Conservation (phyloP, 176 grass and related monocot genomes). For the Alloteropsis semialata region DNA sequence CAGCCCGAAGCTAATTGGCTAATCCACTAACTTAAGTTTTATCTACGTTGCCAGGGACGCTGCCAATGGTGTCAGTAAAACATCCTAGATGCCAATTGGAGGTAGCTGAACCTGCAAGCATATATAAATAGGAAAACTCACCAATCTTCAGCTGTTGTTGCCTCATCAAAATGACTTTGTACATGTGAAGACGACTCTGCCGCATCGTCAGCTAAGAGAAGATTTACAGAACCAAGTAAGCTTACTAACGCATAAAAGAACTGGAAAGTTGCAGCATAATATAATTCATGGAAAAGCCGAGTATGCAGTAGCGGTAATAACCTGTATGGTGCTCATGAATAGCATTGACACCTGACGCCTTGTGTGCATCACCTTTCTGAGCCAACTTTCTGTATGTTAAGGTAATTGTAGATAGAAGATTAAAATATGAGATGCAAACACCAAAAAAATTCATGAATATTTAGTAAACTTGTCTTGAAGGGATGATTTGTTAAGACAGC, state of each 20-base stretch:
- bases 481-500: too few relatives aligned
- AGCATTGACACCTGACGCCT: not conserved
- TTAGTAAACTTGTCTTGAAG: not conserved
- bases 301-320: not conserved
- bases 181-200: not conserved
- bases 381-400: not conserved
- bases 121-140: constrained; percentile 30
- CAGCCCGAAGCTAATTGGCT: too few relatives aligned
- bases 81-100: not conserved
- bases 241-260: not conserved
- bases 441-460: too few relatives aligned
- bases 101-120: constrained; percentile 6
- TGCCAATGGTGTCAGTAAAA: not conserved
- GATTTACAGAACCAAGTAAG: constrained; percentile 15
- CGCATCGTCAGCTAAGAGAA: not conserved
- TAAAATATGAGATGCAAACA: too few relatives aligned
- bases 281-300: not conserved
- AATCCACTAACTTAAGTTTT: too few relatives aligned
- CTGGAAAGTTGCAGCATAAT: not conserved
- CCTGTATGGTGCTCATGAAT: not conserved
- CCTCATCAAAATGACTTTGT: not conserved
- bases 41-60: too few relatives aligned
- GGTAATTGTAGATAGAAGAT: not conserved
- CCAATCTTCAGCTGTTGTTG: not conserved
- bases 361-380: not conserved